These are phyloP conservation scores for Arctostaphylos glauca DNA, from an alignment of 148 eudicot genomes.

Conservation along the genomic window DNA sequence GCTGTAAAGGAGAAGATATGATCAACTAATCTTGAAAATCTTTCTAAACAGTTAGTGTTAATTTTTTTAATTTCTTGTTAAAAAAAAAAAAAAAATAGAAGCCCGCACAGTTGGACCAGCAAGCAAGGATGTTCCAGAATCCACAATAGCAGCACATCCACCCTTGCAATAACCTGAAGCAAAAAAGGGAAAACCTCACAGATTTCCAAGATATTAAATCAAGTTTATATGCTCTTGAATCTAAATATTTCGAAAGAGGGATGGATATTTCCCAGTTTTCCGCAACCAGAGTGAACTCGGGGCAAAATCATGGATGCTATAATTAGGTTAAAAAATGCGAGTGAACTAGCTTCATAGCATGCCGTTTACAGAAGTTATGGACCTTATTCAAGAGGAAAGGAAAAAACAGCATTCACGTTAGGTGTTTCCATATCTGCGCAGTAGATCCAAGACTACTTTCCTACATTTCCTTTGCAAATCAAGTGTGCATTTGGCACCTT, in stretches of 20 bases:
- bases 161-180: slow-evolving; percentile 38
- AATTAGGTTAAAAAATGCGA: neutral
- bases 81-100: neutral
- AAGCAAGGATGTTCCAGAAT: slow-evolving; percentile 86
- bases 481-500: neutral
- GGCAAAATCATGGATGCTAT: neutral
- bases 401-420: neutral
- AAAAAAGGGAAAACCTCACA: neutral
- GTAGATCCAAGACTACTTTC: neutral
- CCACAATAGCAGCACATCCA: slow-evolving; percentile 82
- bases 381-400: neutral
- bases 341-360: neutral
- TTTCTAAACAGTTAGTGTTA: neutral
- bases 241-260: neutral
- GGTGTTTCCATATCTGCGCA: neutral
- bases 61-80: neutral
- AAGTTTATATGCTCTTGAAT: neutral
- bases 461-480: neutral
- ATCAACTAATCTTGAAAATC: slow-evolving; percentile 1
- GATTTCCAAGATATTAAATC: neutral
- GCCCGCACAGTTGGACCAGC: slow-evolving; percentile 81
- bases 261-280: neutral
- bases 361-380: neutral
- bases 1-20: neutral
- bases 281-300: neutral